Evolutionary conservation across 2,329 filamentous ascomycete species (phyloP), one percentile per base, ranked within the genome.

Genomic region (Endoconidiophora polonica): DNA sequence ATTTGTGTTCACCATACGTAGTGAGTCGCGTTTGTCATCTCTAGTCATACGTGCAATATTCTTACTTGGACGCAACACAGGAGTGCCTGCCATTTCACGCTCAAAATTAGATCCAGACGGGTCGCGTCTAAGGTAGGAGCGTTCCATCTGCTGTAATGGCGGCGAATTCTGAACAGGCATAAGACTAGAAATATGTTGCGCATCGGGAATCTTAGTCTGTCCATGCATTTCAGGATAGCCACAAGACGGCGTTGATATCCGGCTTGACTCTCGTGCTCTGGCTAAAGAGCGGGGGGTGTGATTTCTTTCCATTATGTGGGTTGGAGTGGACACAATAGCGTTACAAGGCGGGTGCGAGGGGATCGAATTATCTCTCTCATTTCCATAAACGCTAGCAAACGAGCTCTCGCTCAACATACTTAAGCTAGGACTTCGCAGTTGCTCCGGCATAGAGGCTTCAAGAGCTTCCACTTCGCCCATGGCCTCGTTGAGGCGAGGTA

Each of bases 351-450:
- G 9, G 9, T 24, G 39, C 14, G 48, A 41, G 22, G 45, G 46
- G 18, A 43, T 53, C 29, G 41, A 40, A 3, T 46, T 36, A 10
- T 44, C 33, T 36, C 43, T 37, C 20, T 50, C 52, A 29, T 42
- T 36, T 2, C 77, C 78, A 50, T 83, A 83, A 0, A 83, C 66
- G 56, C 78, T 82, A 20, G 73, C 56, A 56, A 83, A 81, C 0
- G 78, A 82, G 59, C 77, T 81, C 60, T 82, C 77, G 55, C 78
- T 82, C 54, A 83, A 61, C 10, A 81, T 67, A 55, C 79, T 82
- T 46, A 82, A 62, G 33, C 70, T 73, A 3, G 79, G 78, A 55
- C 77, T 83, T 24, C 66, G 66, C 52, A 74, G 58, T 41, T 65
- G 66, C 20, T 44, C 44, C 4, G 48, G 44, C 48, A 46, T 40